Evolutionary conservation across 768 basidiomycete genomes (phyloP).

Genomic region (Phylloporus sp.): DNA sequence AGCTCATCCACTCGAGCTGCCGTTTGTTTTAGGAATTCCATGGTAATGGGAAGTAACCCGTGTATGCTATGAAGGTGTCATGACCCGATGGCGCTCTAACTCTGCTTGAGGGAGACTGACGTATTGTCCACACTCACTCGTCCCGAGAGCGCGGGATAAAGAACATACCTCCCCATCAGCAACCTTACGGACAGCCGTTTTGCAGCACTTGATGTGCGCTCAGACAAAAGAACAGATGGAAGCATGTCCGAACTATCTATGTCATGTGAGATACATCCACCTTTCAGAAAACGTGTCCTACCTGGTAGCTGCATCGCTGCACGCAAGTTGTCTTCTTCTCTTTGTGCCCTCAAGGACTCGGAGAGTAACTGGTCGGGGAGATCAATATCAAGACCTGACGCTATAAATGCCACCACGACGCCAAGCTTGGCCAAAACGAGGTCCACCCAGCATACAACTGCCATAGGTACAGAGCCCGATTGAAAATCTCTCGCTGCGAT

Average conservation of each 20-base stretch:
- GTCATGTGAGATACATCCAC: constrained; percentile 9
- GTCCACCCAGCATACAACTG: constrained; percentile 65
- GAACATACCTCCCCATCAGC: constrained; percentile 51
- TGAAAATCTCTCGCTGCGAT: constrained; percentile 37
- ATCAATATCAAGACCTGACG: constrained; percentile 19
- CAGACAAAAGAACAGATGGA: constrained; percentile 42
- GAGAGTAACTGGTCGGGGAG: constrained; percentile 13
- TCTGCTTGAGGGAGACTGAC: constrained; percentile 15
- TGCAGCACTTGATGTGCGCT: constrained; percentile 54
- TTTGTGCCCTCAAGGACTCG: constrained; percentile 36
- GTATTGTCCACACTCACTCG: constrained; percentile 9
- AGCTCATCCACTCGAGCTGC: constrained; percentile 14
- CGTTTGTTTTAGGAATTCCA: constrained; percentile 19
- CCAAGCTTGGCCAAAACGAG: constrained; percentile 52
- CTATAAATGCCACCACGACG: constrained; percentile 32
- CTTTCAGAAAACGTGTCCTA: constrained; percentile 20
- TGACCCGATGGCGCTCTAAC: background rate
- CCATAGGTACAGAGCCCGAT: constrained; percentile 19
- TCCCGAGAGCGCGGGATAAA: constrained; percentile 38
- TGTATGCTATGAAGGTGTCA: constrained; percentile 8
- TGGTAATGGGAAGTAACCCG: constrained; percentile 10
- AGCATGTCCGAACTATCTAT: constrained; percentile 55
- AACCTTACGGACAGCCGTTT: constrained; percentile 56
- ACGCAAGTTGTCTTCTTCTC: constrained; percentile 48
- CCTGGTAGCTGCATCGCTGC: constrained; percentile 71